These are phyloP conservation scores for Pseudohalonectria lignicola DNA, from an alignment of 2,329 filamentous ascomycete species.

Conservation along the genomic window DNA sequence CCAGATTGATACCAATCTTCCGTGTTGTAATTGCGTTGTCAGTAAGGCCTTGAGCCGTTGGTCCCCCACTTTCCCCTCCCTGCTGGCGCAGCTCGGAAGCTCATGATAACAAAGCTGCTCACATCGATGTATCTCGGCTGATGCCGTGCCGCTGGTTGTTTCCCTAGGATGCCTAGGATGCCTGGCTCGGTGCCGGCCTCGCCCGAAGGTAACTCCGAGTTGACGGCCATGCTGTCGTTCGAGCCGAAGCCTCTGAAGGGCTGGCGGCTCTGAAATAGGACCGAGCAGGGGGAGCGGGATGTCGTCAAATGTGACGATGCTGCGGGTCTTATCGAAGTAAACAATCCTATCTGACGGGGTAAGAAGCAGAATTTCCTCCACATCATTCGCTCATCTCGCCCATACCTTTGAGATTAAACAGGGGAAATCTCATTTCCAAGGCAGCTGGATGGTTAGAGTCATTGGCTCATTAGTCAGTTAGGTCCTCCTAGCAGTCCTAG, in stretches of 20 bases:
- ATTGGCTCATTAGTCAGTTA: neutral
- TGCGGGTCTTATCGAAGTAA: too few species aligned
- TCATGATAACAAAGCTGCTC: constrained; percentile 14
- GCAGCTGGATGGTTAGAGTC: neutral
- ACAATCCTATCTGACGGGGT: too few species aligned
- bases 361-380: too few species aligned
- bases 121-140: constrained; percentile 53
- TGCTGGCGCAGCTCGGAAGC: neutral
- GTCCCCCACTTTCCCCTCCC: neutral
- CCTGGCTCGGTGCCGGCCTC: too few species aligned
- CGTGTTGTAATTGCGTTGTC: too few species aligned
- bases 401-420: too few species aligned
- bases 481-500: neutral
- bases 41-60: constrained; percentile 3
- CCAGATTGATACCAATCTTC: constrained; percentile 88
- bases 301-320: neutral
- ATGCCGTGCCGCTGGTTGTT: constrained; percentile 17
- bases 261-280: neutral
- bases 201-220: constrained; percentile 1
- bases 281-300: neutral
- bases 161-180: too few species aligned
- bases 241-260: neutral
- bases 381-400: too few species aligned
- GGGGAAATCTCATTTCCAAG: too few species aligned
- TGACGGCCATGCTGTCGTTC: neutral